Base-by-base conservation (phyloP, 73 alveolate genomes). In the Symbiodinium pilosum region DNA sequence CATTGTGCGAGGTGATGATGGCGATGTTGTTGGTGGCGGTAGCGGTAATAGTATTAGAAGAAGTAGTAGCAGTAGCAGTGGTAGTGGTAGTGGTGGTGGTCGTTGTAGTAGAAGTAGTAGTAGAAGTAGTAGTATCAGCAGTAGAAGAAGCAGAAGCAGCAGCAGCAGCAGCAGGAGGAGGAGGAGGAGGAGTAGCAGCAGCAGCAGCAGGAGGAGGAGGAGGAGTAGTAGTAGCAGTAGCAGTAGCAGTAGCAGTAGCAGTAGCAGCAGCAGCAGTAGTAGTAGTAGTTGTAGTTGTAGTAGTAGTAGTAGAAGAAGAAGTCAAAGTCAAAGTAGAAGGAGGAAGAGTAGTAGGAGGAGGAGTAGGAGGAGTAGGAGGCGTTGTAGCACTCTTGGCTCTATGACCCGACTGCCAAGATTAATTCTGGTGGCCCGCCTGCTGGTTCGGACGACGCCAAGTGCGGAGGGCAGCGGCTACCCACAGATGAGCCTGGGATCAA, bases 381-480 rank as follows among this genome's bases (percentile, higher is more conserved):
- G n/a, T n/a, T n/a, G n/a, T n/a, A n/a, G n/a, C n/a, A n/a, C n/a
- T n/a, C n/a, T n/a, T n/a, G n/a, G n/a, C n/a, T n/a, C n/a, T n/a
- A n/a, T n/a, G n/a, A n/a, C n/a, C n/a, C n/a, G n/a, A n/a, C n/a
- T n/a, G n/a, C 71, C 71, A 54, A 64, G 77, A 36, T 64, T 21
- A 7, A 36, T 9, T 12, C 38, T 28, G 38, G 38, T 64, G 11
- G 77, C 77, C 38, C 77, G 77, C 77, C 11, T 64, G 32, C 2
- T 64, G 77, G 77, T 26, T 32, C 77, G 77, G 38, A 64, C 77
- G 77, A 64, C 77, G 32, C 77, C 77, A 32, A 64, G 36, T 18
- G 77, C 77, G 38, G 77, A 64, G 77, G 77, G 77, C 41, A 64
- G 77, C 77, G 77, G 77, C 77, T 64, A 64, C 36, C 77, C 77